Evolutionary conservation across 2,329 filamentous ascomycete species (phyloP).

Genomic region (Claviceps sp.): DNA sequence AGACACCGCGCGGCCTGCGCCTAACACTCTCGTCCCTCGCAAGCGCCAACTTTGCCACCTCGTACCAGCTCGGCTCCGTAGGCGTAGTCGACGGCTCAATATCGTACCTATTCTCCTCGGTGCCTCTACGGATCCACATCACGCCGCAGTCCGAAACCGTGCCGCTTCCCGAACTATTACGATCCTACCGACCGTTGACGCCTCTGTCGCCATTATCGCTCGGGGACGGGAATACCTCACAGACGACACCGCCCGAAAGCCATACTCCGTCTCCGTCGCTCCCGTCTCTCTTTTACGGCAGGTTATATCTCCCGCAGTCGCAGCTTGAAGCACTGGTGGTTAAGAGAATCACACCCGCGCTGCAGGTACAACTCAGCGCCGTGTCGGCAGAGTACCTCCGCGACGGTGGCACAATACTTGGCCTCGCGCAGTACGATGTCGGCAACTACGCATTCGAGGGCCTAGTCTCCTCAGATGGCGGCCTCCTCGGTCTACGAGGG

Average conservation of each 20-base stretch:
- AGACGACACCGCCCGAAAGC: constrained; percentile 6
- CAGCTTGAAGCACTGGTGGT: constrained; percentile 79
- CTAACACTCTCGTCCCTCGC: constrained; percentile 84
- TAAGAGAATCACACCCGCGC: constrained; percentile 59
- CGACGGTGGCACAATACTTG: constrained; percentile 64
- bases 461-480: constrained; percentile 83
- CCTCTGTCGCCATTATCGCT: constrained; percentile 33
- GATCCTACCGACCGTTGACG: constrained; percentile 68
- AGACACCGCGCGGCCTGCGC: constrained; percentile 70
- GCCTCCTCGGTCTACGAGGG: constrained; percentile 72
- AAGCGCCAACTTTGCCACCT: constrained; percentile 84
- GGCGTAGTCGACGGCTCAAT: constrained; percentile 94
- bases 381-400: constrained; percentile 60
- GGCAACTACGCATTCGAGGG: constrained; percentile 84
- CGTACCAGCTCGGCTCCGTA: constrained; percentile 79
- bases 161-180: constrained; percentile 62
- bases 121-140: constrained; percentile 56
- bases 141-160: constrained; percentile 58
- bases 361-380: constrained; percentile 68
- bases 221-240: not conserved
- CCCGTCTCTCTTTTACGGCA: constrained; percentile 58
- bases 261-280: constrained; percentile 13
- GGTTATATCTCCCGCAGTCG: constrained; percentile 71
- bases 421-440: constrained; percentile 65
- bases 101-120: constrained; percentile 87